Conservation (phyloP, 1,284 basidiomycete species). For the Cutaneotrichosporon daszewskae region DNA sequence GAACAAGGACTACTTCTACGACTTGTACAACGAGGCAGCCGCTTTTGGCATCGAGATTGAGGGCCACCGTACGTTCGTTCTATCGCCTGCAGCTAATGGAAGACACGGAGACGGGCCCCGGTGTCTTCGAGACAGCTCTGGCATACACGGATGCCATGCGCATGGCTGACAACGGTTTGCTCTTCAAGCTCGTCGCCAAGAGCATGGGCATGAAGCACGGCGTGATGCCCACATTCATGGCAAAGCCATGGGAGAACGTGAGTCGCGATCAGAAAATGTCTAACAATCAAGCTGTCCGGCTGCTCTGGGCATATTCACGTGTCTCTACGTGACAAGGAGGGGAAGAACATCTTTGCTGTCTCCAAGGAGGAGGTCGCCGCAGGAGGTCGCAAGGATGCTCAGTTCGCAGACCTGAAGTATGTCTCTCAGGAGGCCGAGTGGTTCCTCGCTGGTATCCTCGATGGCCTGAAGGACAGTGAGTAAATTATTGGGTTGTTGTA, state of each 20-base stretch:
- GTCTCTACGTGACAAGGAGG: slow-evolving; percentile 65
- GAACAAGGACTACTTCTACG: slow-evolving; percentile 84
- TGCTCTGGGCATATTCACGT: slow-evolving; percentile 93
- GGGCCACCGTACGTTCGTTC: slow-evolving; percentile 67
- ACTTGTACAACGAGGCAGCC: slow-evolving; percentile 70
- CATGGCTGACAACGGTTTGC: slow-evolving; percentile 90
- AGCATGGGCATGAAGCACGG: slow-evolving; percentile 83
- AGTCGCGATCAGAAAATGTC: slow-evolving; percentile 33
- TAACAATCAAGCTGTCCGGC: slow-evolving; percentile 67
- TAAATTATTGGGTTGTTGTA: not conserved
- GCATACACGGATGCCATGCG: slow-evolving; percentile 75
- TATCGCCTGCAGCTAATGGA: slow-evolving; percentile 2
- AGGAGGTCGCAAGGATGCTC: slow-evolving; percentile 63
- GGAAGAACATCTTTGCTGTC: slow-evolving; percentile 70
- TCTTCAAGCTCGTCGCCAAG: slow-evolving; percentile 91
- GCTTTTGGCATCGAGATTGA: slow-evolving; percentile 80
- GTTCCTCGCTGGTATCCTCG: slow-evolving; percentile 85
- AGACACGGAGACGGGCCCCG: slow-evolving; percentile 94
- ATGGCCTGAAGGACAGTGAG: slow-evolving; percentile 80
- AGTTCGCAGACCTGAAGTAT: slow-evolving; percentile 73
- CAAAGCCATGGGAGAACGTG: slow-evolving; percentile 88
- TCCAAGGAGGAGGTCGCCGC: slow-evolving; percentile 54
- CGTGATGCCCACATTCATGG: slow-evolving; percentile 94
- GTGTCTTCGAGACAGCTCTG: slow-evolving; percentile 87
- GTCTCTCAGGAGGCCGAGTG: slow-evolving; percentile 80